Percentiles rank a stretch among this genome's conserved stretches.
phyloP scores from a whole-genome alignment of 768 basidiomycete genomes.

The Ramaria rubella region DNA sequence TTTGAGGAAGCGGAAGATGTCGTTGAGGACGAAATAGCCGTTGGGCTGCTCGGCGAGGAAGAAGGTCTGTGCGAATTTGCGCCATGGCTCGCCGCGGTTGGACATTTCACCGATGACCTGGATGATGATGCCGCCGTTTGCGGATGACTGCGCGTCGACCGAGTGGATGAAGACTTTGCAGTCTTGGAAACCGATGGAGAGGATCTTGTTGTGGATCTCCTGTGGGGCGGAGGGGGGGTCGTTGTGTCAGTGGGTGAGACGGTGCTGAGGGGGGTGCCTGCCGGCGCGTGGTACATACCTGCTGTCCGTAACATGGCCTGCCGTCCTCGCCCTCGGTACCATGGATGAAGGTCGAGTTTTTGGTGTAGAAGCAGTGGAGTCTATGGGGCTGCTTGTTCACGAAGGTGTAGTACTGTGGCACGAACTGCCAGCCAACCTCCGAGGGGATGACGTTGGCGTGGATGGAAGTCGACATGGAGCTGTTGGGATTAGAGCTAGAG shows the following conservation, averaged over 20 bases:
- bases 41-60: conserved; percentile 99
- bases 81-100: conserved; percentile 86
- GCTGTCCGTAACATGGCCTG: conserved; percentile 85
- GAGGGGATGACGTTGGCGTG: conserved; percentile 74
- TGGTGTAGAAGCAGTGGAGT: conserved; percentile 98
- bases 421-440: conserved; percentile 99
- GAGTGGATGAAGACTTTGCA: conserved; percentile 99
- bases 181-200: conserved; percentile 87
- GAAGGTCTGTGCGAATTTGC: conserved; percentile 98
- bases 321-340: conserved; percentile 95
- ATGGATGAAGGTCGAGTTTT: conserved; percentile 94
- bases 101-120: conserved; percentile 99
- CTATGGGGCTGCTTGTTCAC: conserved; percentile 96
- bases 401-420: conserved; percentile 98
- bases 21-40: conserved; percentile 99
- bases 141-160: conserved; percentile 94
- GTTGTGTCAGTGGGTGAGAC: not conserved
- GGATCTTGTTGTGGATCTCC: conserved; percentile 98
- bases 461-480: conserved; percentile 15
- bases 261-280: not conserved
- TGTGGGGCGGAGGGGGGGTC: conserved; percentile 25
- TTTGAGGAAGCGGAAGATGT: conserved; percentile 99
- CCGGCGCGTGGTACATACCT: conserved; percentile 60
- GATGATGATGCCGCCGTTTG: conserved; percentile 94
- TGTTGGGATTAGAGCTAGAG: not conserved